Conservation (phyloP, 2,329 filamentous ascomycete species). For the Dothistroma pini region DNA sequence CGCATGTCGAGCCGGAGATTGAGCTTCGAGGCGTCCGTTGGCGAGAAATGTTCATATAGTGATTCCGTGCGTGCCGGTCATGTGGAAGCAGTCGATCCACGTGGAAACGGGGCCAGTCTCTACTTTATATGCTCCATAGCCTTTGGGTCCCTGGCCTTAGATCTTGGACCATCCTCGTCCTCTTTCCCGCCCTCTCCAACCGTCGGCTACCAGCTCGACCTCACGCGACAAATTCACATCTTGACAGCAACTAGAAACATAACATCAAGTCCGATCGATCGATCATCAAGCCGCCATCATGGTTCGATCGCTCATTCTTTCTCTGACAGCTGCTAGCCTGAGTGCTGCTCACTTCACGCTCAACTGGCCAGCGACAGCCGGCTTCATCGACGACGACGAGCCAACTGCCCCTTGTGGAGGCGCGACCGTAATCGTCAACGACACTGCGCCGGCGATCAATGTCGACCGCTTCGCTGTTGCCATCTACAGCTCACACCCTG, state of each 20-base stretch:
- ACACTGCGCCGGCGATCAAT: constrained; percentile 24
- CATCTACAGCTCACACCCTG: constrained; percentile 30
- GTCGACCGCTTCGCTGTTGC: constrained; percentile 30
- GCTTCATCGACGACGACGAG: constrained; percentile 30
- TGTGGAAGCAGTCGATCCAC: background rate
- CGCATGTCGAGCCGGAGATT: background rate
- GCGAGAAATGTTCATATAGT: background rate
- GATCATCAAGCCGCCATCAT: constrained; percentile 16
- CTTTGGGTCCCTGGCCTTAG: background rate
- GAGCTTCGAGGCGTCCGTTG: background rate
- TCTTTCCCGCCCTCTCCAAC: background rate
- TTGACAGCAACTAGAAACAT: background rate
- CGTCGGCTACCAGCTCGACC: background rate
- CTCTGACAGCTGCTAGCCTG: constrained; percentile 28
- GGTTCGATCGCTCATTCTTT: constrained; percentile 26
- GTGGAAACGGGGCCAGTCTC: background rate
- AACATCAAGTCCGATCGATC: background rate
- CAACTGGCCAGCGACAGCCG: constrained; percentile 36
- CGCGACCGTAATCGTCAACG: constrained; percentile 24
- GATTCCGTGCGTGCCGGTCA: background rate
- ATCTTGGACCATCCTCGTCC: background rate
- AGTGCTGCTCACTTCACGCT: constrained; percentile 44
- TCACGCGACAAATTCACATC: background rate
- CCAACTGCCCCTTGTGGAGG: constrained; percentile 30
- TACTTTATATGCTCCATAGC: background rate